phyloP scores from a whole-genome alignment of 805 yeast species.

The Teunomyces atbi region DNA sequence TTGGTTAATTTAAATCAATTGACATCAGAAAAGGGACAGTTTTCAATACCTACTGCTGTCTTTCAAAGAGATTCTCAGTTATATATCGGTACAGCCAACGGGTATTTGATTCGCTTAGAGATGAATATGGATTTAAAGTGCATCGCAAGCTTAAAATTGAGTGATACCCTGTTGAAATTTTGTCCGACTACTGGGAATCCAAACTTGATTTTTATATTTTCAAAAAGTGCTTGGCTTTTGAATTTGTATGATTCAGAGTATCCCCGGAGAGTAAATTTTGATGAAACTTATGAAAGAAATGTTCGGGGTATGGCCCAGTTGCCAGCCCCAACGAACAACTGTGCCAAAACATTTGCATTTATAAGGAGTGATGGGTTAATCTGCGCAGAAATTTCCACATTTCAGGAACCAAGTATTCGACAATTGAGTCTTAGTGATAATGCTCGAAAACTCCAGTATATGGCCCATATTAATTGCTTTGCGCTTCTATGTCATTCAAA shows the following conservation, averaged over 20 bases:
- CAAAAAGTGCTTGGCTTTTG: constrained; percentile 33
- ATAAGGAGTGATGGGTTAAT: constrained; percentile 39
- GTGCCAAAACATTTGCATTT: constrained; percentile 12
- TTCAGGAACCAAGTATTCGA: constrained; percentile 21
- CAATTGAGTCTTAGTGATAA: constrained; percentile 33
- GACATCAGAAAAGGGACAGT: constrained; percentile 7
- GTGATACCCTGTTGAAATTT: constrained; percentile 27
- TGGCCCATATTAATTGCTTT: constrained; percentile 28
- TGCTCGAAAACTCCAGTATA: constrained; percentile 30
- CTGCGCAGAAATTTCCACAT: constrained; percentile 23
- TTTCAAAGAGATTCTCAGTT: constrained; percentile 8
- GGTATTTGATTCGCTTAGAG: constrained; percentile 22
- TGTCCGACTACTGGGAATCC: constrained; percentile 13
- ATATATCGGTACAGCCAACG: constrained; percentile 34
- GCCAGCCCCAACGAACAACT: constrained; percentile 1
- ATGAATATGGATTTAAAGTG: constrained; percentile 9
- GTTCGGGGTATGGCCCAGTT: constrained; percentile 17
- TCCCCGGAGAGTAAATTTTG: constrained; percentile 34
- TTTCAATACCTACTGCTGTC: constrained; percentile 23
- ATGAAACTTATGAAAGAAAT: constrained; percentile 32
- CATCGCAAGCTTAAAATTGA: constrained; percentile 20
- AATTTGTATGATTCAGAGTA: constrained; percentile 23
- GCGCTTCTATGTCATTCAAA: constrained; percentile 31
- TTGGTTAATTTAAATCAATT: not conserved
- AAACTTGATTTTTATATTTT: constrained; percentile 21